phyloP scores from a whole-genome alignment of 805 yeast genomes.

The Metahyphopichia silvanorum region DNA sequence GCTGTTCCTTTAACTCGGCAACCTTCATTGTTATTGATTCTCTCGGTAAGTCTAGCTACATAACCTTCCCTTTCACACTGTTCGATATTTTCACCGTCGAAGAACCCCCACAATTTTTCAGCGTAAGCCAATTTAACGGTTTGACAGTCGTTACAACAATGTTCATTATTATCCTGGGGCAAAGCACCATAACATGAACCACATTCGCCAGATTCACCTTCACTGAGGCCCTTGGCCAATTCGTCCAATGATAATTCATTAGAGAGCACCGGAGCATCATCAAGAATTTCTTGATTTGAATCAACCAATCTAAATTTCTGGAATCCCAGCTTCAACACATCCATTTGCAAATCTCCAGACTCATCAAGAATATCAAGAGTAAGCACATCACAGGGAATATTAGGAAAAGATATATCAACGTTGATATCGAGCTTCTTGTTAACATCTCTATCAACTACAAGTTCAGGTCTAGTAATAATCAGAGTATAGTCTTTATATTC shows the following conservation, averaged over 20 bases:
- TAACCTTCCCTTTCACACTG: constrained; percentile 92
- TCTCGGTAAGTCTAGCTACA: constrained; percentile 55
- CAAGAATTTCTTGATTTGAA: constrained; percentile 22
- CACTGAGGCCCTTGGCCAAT: constrained; percentile 28
- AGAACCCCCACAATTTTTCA: constrained; percentile 79
- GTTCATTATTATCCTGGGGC: constrained; percentile 50
- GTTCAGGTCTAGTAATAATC: constrained; percentile 71
- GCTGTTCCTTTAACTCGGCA: constrained; percentile 83
- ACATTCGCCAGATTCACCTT: constrained; percentile 49
- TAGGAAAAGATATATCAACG: constrained; percentile 79
- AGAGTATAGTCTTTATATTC: constrained; percentile 76
- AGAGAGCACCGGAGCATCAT: constrained; percentile 20
- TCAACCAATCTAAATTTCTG: constrained; percentile 60
- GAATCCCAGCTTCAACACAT: constrained; percentile 69
- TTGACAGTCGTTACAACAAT: constrained; percentile 84
- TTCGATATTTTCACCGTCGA: constrained; percentile 79
- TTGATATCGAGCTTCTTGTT: constrained; percentile 73
- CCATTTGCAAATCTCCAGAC: constrained; percentile 79
- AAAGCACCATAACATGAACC: constrained; percentile 90
- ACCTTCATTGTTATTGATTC: constrained; percentile 65
- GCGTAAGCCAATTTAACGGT: constrained; percentile 80
- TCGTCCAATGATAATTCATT: constrained; percentile 23
- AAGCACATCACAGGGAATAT: constrained; percentile 79
- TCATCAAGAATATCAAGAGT: constrained; percentile 86
- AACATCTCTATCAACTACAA: constrained; percentile 84